Evolutionary conservation across 1,284 basidiomycete species (phyloP).

Genomic region (Pseudozyma sp.): DNA sequence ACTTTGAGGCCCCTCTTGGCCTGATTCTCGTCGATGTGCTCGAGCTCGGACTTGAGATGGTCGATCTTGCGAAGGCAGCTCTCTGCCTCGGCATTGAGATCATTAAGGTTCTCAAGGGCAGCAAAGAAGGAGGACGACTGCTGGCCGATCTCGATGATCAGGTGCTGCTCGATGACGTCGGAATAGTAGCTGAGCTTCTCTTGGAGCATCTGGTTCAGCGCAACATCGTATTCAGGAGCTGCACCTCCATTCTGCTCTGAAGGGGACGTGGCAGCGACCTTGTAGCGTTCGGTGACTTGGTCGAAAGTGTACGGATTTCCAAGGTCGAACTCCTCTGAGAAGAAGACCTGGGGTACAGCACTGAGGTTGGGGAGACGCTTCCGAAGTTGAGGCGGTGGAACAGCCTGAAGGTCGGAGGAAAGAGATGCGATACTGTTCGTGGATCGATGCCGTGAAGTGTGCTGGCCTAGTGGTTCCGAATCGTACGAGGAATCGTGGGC

Average conservation of each 20-base stretch:
- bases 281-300: constrained; percentile 77
- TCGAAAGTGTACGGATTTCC: constrained; percentile 85
- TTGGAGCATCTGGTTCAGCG: constrained; percentile 76
- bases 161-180: constrained; percentile 93
- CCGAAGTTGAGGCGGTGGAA: constrained; percentile 32
- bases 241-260: constrained; percentile 14
- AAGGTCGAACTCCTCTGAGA: constrained; percentile 83
- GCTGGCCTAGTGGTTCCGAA: constrained; percentile 28
- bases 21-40: constrained; percentile 80
- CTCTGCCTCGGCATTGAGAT: constrained; percentile 87
- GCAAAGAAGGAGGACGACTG: constrained; percentile 95
- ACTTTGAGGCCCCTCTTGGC: constrained; percentile 55
- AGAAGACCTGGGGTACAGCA: constrained; percentile 81
- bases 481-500: constrained; percentile 20
- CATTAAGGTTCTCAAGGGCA: constrained; percentile 91
- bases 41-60: constrained; percentile 78
- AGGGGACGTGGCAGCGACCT: constrained; percentile 28
- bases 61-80: constrained; percentile 83
- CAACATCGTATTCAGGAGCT: constrained; percentile 53
- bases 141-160: constrained; percentile 89
- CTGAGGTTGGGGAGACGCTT: constrained; percentile 73
- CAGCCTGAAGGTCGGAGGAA: constrained; percentile 42
- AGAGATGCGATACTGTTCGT: constrained; percentile 38
- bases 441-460: constrained; percentile 20
- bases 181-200: constrained; percentile 92